Conservation (phyloP, 176 grass and related monocot species). For the Carex scoparia region DNA sequence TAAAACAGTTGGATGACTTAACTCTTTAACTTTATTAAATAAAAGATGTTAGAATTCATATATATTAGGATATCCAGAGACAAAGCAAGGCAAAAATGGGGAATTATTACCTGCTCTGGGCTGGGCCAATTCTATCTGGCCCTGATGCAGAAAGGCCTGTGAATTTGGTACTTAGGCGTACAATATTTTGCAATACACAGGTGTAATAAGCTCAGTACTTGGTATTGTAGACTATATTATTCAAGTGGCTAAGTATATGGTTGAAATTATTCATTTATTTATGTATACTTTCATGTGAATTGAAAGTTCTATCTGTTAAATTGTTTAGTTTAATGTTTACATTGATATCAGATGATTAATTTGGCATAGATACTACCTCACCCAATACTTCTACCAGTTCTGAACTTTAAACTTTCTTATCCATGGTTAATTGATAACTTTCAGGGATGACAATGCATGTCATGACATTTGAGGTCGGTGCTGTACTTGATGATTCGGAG, state of each 20-base stretch:
- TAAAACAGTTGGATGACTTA: no score
- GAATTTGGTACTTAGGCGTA: not conserved
- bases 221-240: no score
- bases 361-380: not conserved
- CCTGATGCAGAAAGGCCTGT: not conserved
- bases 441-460: conserved; percentile 43
- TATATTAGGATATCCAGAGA: not conserved
- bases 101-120: not conserved
- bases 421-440: not conserved
- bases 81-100: not conserved
- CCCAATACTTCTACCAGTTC: not conserved
- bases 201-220: no score
- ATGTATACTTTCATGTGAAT: not conserved
- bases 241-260: no score
- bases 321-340: not conserved
- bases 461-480: conserved; percentile 41
- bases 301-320: not conserved
- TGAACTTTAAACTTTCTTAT: not conserved
- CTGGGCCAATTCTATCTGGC: not conserved
- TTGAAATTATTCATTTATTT: not conserved
- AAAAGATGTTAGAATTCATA: not conserved
- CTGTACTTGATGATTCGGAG: conserved; percentile 32
- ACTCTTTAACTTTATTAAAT: no score
- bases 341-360: not conserved
- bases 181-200: no score